A percentile compares a stretch with the other conserved stretches of the same genome.
Evolutionary conservation across 2,329 filamentous ascomycete genomes (phyloP).

Genomic region (Tolypocladium guangdongense): DNA sequence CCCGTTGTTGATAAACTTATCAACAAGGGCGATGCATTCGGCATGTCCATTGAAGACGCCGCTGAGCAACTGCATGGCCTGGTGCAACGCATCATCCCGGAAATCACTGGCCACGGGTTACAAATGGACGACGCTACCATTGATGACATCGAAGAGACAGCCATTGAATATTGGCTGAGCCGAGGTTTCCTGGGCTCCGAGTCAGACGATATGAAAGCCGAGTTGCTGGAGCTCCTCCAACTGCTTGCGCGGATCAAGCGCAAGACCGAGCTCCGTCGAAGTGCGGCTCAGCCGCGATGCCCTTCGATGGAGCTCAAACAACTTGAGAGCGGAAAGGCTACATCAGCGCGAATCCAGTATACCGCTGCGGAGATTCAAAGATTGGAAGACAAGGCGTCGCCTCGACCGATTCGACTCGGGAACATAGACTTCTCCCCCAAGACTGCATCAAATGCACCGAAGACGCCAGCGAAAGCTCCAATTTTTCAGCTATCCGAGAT

Average conservation of each 20-base stretch:
- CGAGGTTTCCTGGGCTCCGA: slow-evolving; percentile 13
- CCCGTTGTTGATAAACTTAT: too few species aligned
- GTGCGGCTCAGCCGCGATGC: background rate
- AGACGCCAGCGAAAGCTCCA: background rate
- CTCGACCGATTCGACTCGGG: background rate
- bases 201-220: slow-evolving; percentile 10
- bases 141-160: slow-evolving; percentile 13
- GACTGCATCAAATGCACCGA: background rate
- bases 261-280: slow-evolving; percentile 6
- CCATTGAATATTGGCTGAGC: slow-evolving; percentile 14
- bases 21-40: background rate
- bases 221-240: slow-evolving; percentile 11
- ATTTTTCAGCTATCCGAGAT: background rate
- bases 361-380: background rate
- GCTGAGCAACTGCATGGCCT: slow-evolving; percentile 8
- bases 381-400: background rate
- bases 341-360: background rate
- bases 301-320: slow-evolving; percentile 3
- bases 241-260: slow-evolving; percentile 11
- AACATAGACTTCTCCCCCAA: background rate
- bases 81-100: slow-evolving; percentile 7
- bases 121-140: slow-evolving; percentile 3
- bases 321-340: background rate
- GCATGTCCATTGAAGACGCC: slow-evolving; percentile 3
- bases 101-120: slow-evolving; percentile 4